Conservation (phyloP, 495 filamentous ascomycete genomes). For the Mytilinidion resinicola region DNA sequence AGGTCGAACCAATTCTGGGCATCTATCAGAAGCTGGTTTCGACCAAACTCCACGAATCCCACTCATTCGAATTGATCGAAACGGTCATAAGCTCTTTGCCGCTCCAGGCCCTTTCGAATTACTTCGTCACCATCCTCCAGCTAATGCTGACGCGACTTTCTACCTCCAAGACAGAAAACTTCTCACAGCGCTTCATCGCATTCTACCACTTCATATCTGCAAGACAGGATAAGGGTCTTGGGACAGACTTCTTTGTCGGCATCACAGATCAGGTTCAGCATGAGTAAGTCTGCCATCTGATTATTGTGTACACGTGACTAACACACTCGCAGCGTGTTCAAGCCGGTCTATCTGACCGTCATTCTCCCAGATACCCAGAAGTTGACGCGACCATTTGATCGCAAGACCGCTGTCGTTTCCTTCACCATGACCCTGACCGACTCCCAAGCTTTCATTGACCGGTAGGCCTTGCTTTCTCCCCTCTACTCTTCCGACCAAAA, state of each 20-base stretch:
- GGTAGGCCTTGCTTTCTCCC: conserved; percentile 35
- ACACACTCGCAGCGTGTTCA: conserved; percentile 56
- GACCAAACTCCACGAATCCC: conserved; percentile 65
- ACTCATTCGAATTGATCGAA: conserved; percentile 87
- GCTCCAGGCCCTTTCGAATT: conserved; percentile 65
- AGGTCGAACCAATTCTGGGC: conserved; percentile 72
- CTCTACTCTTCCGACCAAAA: background rate
- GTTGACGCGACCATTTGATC: conserved; percentile 77
- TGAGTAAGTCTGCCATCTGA: conserved; percentile 42
- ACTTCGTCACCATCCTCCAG: conserved; percentile 71
- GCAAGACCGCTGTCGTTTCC: conserved; percentile 88
- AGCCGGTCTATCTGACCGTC: conserved; percentile 72
- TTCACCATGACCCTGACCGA: conserved; percentile 84
- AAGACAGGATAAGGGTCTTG: conserved; percentile 66
- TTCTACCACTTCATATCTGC: conserved; percentile 90
- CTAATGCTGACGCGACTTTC: conserved; percentile 81
- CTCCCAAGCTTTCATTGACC: conserved; percentile 68
- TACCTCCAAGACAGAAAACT: conserved; percentile 66
- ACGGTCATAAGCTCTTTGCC: conserved; percentile 64
- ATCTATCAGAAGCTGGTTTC: conserved; percentile 86
- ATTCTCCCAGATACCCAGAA: conserved; percentile 84
- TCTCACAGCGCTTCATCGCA: conserved; percentile 74
- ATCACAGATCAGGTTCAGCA: conserved; percentile 73
- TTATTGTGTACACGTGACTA: background rate
- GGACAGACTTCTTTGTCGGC: conserved; percentile 81